These are phyloP conservation scores for Onygenales sp. DNA, from an alignment of 2,329 filamentous ascomycete genomes.

Conservation along the genomic window DNA sequence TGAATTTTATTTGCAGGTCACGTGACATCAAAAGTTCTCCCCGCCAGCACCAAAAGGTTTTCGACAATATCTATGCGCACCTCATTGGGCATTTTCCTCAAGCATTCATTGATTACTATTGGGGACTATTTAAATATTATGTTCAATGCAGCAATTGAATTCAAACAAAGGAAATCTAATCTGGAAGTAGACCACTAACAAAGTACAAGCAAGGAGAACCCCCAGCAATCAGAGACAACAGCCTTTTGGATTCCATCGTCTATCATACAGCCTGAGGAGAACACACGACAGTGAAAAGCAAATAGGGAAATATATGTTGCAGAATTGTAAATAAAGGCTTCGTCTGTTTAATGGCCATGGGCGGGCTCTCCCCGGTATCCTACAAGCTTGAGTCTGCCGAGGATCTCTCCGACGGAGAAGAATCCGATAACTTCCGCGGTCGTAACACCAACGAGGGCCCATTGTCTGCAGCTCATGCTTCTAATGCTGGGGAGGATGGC, in stretches of 20 bases:
- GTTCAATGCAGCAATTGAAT: background rate
- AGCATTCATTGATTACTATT: background rate
- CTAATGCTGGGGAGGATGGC: conserved; percentile 45
- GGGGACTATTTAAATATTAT: background rate
- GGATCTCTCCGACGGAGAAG: conserved; percentile 96
- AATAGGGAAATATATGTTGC: conserved; percentile 19
- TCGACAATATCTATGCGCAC: background rate
- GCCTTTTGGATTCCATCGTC: conserved; percentile 38
- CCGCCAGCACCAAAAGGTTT: background rate
- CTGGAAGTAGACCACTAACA: background rate
- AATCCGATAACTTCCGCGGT: conserved; percentile 84
- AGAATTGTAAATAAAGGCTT: background rate
- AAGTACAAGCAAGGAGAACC: background rate
- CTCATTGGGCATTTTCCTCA: no score
- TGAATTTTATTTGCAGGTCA: background rate
- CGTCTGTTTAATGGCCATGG: conserved; percentile 28
- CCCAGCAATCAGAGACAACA: conserved; percentile 22
- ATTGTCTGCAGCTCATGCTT: conserved; percentile 61
- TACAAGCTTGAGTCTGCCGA: conserved; percentile 88
- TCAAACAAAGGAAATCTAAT: background rate
- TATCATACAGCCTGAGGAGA: conserved; percentile 37
- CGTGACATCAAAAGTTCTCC: background rate
- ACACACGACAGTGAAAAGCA: conserved; percentile 19
- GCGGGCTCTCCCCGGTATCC: conserved; percentile 70
- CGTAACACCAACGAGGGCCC: conserved; percentile 66